Evolutionary conservation across 2,329 filamentous ascomycete genomes (phyloP), one percentile per base, ranked within the genome.

Genomic region (Arthrobotrys musiformis): DNA sequence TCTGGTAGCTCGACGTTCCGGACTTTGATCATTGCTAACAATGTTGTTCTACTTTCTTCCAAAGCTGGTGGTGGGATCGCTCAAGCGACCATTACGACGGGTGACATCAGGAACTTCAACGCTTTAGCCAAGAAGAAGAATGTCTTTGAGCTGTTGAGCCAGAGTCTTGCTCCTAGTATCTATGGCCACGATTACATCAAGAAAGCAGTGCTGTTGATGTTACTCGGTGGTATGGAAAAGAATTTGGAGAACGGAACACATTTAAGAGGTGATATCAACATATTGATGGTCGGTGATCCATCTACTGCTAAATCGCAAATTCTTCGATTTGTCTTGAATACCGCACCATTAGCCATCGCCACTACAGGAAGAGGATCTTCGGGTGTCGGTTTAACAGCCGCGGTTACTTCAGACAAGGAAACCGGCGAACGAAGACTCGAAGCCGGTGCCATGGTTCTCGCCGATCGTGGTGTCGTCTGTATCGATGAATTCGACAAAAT

Each of bases 401-500:
- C 95, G 28, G 95, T 99, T 24, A 98, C 95, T 0, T 91, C 92
- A 0, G 95, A 99, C 84, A 98, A 98, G 83, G 95, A 99, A 84
- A 99, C 95, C 0, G 95, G 95, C 73, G 95, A 99, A 83, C 89
- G 95, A 80, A 90, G 95, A 80, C 88, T 99, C 0, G 95, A 99
- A 85, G 95, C 95, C 15, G 95, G 95, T 88, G 95, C 95, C 79
- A 99, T 99, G 95, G 95, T 99, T 77, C 92, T 99, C 82, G 95
- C 90, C 79, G 95, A 99, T 83, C 91, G 95, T 79, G 95, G 95
- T 80, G 94, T 99, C 9, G 95, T 99, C 35, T 99, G 95, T 86
- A 99, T 99, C 80, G 95, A 99, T 83, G 95, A 99, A 82, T 99
- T 99, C 81, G 95, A 99, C 86, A 99, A 99, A 84, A 99, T 99